Evolutionary conservation across 768 basidiomycete genomes (phyloP), one percentile per base, ranked within the genome.

Genomic region (Porpolomopsis calyptriformis): DNA sequence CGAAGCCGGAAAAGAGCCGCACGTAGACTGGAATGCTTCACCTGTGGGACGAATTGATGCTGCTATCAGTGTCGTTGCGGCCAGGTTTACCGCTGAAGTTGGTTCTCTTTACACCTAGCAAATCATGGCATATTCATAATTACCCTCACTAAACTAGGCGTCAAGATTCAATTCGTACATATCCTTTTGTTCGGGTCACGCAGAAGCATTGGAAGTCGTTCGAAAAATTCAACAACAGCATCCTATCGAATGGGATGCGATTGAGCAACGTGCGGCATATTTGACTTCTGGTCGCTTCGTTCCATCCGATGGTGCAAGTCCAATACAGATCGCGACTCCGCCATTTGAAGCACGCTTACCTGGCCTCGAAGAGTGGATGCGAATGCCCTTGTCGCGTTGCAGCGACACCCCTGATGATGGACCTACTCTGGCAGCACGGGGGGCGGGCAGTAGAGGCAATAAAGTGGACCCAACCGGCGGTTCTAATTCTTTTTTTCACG

Each of bases 181-280:
- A 59, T 64, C 73, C 10, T 97, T 91, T 57, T 98, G 94, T 58
- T 77, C 88, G 0, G 82, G 82, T 0, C 93, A 97, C 57, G 75
- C 78, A 42, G 83, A 86, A 53, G 92, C 91, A 0, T 68, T 85
- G 46, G 78, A 85, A 50, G 60, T 89, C 19, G 68, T 94, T 0
- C 78, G 83, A 48, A 75, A 73, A 42, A 71, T 80, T 16, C 75
- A 78, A 31, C 68, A 76, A 27, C 78, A 78, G 44, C 71, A 78
- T 51, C 71, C 79, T 1, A 48, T 69, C 0, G 89, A 93, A 57
- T 93, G 92, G 82, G 82, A 85, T 18, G 70, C 74, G 7, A 96
- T 82, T 55, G 93, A 97, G 56, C 76, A 80, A 38, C 78, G 75
- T 11, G 96, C 90, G 56, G 75, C 80, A 1, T 58, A 65, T 4